phyloP scores from a whole-genome alignment of 331 rosid genomes.

The Malus hybrid region DNA sequence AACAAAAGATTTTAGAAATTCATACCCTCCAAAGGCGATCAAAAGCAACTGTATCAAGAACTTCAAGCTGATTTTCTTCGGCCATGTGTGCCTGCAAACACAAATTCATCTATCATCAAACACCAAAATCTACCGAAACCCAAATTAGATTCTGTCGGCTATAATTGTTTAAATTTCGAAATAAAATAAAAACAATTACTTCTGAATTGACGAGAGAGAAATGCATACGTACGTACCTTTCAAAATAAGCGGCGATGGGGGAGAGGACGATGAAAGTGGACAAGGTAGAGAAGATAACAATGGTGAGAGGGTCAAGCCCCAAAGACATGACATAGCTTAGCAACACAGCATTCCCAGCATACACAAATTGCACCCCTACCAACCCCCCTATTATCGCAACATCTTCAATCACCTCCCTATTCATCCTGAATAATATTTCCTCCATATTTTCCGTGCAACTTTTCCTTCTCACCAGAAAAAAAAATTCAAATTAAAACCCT shows the following conservation, averaged over 20 bases:
- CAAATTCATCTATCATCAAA: background rate
- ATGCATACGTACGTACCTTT: conserved; percentile 40
- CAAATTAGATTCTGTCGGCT: background rate
- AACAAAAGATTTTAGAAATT: background rate
- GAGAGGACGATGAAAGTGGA: conserved; percentile 56
- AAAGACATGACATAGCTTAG: conserved; percentile 53
- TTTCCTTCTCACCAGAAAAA: background rate
- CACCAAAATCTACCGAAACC: background rate
- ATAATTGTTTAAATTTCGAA: too few relatives aligned
- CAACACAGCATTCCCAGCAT: conserved; percentile 58
- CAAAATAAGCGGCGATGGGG: conserved; percentile 56
- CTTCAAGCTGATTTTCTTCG: conserved; percentile 10
- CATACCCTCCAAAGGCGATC: conserved; percentile 29
- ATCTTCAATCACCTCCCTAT: conserved; percentile 25
- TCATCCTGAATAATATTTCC: background rate
- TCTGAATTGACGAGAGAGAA: background rate
- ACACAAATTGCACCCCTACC: conserved; percentile 19
- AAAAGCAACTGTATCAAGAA: conserved; percentile 13
- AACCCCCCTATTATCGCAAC: conserved; percentile 46
- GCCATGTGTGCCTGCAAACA: conserved; percentile 39
- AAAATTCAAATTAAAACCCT: too few relatives aligned
- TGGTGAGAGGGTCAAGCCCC: conserved; percentile 48
- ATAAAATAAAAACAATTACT: too few relatives aligned
- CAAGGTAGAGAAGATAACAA: conserved; percentile 47
- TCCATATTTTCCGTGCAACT: background rate